Percentiles rank a stretch among this genome's conserved stretches.
phyloP scores from a whole-genome alignment of 805 yeast genomes.

The Grigorovia humatica region DNA sequence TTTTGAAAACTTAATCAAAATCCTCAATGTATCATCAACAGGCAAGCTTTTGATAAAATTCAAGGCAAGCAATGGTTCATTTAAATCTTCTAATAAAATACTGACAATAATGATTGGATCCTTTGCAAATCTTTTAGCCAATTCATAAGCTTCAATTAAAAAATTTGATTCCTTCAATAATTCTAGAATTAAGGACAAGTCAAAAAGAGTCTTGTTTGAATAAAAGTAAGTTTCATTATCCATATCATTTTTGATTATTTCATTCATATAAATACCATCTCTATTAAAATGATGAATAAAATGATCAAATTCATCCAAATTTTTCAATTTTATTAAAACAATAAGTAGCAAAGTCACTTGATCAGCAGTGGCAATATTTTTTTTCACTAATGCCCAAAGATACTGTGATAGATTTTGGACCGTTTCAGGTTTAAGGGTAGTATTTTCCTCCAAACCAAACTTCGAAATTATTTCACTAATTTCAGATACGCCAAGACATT shows the following conservation, averaged over 20 bases:
- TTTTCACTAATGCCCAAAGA: constrained; percentile 47
- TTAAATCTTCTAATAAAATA: constrained; percentile 56
- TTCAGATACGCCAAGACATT: constrained; percentile 41
- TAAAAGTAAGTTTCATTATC: constrained; percentile 30
- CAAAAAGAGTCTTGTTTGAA: constrained; percentile 35
- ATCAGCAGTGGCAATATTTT: constrained; percentile 54
- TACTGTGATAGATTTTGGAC: constrained; percentile 51
- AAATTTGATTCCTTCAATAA: constrained; percentile 67
- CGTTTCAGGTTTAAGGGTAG: constrained; percentile 10
- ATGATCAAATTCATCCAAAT: constrained; percentile 41
- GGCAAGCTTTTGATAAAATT: constrained; percentile 56
- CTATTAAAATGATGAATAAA: constrained; percentile 40
- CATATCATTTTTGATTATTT: constrained; percentile 24
- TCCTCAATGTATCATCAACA: constrained; percentile 67
- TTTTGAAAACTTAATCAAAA: constrained; percentile 58
- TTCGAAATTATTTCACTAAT: constrained; percentile 71
- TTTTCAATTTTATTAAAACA: constrained; percentile 68
- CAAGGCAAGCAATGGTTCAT: constrained; percentile 50
- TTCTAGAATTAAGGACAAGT: constrained; percentile 54
- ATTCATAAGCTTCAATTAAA: constrained; percentile 50
- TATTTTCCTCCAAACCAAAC: constrained; percentile 53
- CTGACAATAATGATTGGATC: constrained; percentile 70
- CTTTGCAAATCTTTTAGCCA: constrained; percentile 55
- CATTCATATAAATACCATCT: constrained; percentile 17
- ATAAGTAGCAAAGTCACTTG: constrained; percentile 74